A percentile compares a stretch with the other conserved stretches of the same genome.
Evolutionary conservation across 139 green algal species (phyloP).

Genomic region (Volvox reticuliferus): DNA sequence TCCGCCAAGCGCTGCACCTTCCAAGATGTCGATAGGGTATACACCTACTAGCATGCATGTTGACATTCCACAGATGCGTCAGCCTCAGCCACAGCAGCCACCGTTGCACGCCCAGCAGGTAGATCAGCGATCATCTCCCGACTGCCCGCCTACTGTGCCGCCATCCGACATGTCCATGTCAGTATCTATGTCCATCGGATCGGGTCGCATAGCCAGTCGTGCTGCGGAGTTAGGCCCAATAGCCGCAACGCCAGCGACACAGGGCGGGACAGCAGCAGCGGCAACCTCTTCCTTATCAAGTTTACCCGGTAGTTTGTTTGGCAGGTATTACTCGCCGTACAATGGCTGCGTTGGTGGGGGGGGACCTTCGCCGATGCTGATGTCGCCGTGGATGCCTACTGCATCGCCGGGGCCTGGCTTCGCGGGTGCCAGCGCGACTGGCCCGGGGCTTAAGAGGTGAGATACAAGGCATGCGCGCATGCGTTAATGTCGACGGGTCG

Average conservation of each 20-base stretch:
- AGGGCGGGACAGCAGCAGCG: not conserved
- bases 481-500: too few species aligned
- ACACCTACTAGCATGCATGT: not conserved
- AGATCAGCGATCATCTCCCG: not conserved
- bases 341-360: not conserved
- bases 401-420: slow-evolving; percentile 18
- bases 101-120: not conserved
- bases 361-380: not conserved
- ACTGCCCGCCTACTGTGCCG: not conserved
- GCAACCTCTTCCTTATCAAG: not conserved
- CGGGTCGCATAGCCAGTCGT: not conserved
- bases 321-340: not conserved
- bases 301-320: not conserved
- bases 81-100: not conserved
- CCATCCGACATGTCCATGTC: slow-evolving; percentile 10
- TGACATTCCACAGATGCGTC: not conserved
- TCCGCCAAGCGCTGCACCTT: slow-evolving; percentile 20
- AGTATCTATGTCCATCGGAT: not conserved
- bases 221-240: not conserved
- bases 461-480: too few species aligned
- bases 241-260: not conserved
- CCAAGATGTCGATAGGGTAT: slow-evolving; percentile 19
- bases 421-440: not conserved
- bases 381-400: not conserved
- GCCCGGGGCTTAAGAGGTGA: slow-evolving; percentile 13